Percentiles rank a stretch among this genome's conserved stretches.
phyloP scores from a whole-genome alignment of 2,329 filamentous ascomycete species.

The Aschersonia sp. region DNA sequence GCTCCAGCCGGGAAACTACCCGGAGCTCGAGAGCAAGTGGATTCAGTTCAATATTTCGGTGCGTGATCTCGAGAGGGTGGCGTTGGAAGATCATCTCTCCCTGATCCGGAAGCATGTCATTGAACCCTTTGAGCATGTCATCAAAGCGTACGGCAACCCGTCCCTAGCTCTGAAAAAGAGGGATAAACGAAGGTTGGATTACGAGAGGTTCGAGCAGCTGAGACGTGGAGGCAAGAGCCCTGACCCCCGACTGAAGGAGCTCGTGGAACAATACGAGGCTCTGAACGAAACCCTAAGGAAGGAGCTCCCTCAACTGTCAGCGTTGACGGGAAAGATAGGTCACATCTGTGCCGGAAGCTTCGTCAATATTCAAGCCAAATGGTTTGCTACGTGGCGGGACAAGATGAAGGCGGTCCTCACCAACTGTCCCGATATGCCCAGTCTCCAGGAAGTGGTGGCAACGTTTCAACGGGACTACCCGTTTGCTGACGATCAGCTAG shows the following conservation, averaged over 20 bases:
- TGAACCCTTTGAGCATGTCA: conserved; percentile 64
- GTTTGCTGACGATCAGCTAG: conserved; percentile 57
- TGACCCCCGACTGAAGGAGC: conserved; percentile 71
- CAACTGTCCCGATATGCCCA: conserved; percentile 44
- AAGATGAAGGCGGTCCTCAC: conserved; percentile 66
- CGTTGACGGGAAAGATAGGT: conserved; percentile 68
- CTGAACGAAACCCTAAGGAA: conserved; percentile 89
- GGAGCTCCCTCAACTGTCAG: conserved; percentile 74
- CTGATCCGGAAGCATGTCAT: conserved; percentile 72
- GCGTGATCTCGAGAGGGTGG: conserved; percentile 70
- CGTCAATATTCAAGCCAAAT: conserved; percentile 67
- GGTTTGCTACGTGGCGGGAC: conserved; percentile 71
- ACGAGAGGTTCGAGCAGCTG: conserved; percentile 64
- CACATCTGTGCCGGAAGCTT: conserved; percentile 73
- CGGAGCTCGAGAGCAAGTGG: conserved; percentile 89
- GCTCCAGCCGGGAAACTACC: conserved; percentile 53
- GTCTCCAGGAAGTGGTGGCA: conserved; percentile 57
- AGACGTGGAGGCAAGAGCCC: conserved; percentile 71
- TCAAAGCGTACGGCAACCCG: conserved; percentile 69
- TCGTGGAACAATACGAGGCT: conserved; percentile 78
- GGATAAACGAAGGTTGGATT: conserved; percentile 82
- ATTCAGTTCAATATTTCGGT: conserved; percentile 79
- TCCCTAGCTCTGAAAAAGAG: conserved; percentile 88
- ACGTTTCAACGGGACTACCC: conserved; percentile 69
- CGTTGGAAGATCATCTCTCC: conserved; percentile 62